Conservation (phyloP, 2,329 filamentous ascomycete species). For the Apiospora phragmitis region DNA sequence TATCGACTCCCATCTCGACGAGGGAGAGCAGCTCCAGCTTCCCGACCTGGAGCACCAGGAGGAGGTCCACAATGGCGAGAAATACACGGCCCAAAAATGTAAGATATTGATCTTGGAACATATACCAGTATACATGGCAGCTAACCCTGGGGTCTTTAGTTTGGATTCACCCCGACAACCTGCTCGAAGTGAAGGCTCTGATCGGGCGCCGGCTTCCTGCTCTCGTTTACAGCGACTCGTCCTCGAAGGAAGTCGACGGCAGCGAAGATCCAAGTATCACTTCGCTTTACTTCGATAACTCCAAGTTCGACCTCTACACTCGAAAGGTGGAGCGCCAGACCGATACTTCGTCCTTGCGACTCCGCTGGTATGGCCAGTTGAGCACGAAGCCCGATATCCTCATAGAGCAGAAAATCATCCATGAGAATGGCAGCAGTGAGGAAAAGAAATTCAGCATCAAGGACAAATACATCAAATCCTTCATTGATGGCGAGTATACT, state of each 20-base stretch:
- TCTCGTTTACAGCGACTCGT: conserved; percentile 88
- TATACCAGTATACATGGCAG: background rate
- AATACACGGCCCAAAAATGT: conserved; percentile 87
- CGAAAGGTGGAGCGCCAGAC: conserved; percentile 77
- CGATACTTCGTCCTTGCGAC: conserved; percentile 78
- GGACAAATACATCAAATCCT: conserved; percentile 87
- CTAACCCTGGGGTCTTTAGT: conserved; percentile 45
- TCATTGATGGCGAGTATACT: conserved; percentile 83
- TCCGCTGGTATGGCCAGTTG: conserved; percentile 91
- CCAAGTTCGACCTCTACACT: conserved; percentile 81
- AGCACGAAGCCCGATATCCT: conserved; percentile 76
- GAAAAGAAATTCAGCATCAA: conserved; percentile 85
- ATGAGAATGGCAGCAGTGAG: conserved; percentile 72
- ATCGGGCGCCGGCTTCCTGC: conserved; percentile 89
- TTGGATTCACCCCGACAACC: conserved; percentile 94
- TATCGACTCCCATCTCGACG: conserved; percentile 79
- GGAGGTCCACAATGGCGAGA: conserved; percentile 65
- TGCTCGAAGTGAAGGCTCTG: conserved; percentile 94
- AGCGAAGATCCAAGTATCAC: conserved; percentile 87
- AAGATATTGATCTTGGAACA: conserved; percentile 33
- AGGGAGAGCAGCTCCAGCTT: conserved; percentile 43
- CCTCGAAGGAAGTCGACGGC: conserved; percentile 78
- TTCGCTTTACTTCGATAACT: conserved; percentile 93
- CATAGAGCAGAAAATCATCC: conserved; percentile 86
- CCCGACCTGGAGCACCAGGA: conserved; percentile 52